phyloP scores from a whole-genome alignment of 108 stramenopile genomes.

The Schizochytrium sp. region DNA sequence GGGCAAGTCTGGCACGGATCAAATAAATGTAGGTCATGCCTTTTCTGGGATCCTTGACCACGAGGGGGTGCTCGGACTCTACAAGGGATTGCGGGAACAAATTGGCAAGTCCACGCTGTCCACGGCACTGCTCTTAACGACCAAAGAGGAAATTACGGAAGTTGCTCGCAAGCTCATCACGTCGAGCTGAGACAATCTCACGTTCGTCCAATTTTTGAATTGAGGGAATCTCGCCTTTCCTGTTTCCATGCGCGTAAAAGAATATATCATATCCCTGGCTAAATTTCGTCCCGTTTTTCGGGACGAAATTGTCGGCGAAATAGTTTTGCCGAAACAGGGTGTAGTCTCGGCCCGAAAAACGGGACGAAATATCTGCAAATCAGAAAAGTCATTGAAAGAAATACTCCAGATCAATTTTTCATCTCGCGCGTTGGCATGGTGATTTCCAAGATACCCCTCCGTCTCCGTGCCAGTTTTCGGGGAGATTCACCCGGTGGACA shows the following conservation, averaged over 20 bases:
- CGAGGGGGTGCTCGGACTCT: background rate
- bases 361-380: no score
- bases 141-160: background rate
- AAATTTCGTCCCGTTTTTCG: no score
- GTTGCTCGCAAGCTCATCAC: background rate
- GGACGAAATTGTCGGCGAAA: no score
- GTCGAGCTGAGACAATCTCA: background rate
- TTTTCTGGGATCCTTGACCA: background rate
- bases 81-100: background rate
- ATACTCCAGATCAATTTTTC: no score
- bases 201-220: background rate
- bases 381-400: no score
- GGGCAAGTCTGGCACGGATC: background rate
- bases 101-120: background rate
- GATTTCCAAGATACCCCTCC: no score
- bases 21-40: background rate
- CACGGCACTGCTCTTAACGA: background rate
- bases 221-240: background rate
- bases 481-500: no score
- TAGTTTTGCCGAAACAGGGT: no score
- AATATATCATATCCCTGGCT: background rate
- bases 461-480: no score
- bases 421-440: no score
- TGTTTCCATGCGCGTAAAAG: background rate
- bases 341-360: no score